Conservation (phyloP, 345 rosid species). For the Hibiscus tridactylites region DNA sequence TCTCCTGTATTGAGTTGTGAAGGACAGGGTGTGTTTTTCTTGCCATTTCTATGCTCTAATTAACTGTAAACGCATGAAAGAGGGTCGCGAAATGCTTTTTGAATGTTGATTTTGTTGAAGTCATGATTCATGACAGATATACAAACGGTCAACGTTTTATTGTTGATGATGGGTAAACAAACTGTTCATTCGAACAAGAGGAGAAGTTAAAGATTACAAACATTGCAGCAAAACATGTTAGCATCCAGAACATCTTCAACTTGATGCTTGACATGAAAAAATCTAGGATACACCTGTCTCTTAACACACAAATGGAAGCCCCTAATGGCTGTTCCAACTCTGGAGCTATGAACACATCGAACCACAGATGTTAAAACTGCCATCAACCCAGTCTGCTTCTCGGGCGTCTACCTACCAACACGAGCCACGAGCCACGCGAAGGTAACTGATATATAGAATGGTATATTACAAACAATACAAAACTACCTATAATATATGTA, state of each 20-base stretch:
- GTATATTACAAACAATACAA: neutral
- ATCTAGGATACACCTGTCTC: neutral
- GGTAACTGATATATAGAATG: neutral
- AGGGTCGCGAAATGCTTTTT: no score
- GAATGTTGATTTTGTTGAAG: no score
- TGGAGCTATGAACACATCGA: neutral
- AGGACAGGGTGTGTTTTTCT: neutral
- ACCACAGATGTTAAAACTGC: neutral
- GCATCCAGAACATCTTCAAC: neutral
- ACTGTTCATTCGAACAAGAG: neutral
- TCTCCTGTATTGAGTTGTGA: no score
- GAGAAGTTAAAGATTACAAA: neutral
- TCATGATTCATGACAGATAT: neutral
- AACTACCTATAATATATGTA: neutral
- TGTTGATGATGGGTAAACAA: neutral
- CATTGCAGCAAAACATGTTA: neutral
- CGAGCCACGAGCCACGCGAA: no score
- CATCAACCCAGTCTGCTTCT: neutral
- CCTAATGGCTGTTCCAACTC: neutral
- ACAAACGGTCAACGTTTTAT: neutral
- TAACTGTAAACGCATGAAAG: no score
- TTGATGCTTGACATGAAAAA: neutral
- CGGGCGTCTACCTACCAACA: no score
- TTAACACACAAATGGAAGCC: neutral
- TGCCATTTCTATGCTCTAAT: no score